phyloP scores from a whole-genome alignment of 2,329 filamentous ascomycete species.

The Cryphonectria nitschkei region DNA sequence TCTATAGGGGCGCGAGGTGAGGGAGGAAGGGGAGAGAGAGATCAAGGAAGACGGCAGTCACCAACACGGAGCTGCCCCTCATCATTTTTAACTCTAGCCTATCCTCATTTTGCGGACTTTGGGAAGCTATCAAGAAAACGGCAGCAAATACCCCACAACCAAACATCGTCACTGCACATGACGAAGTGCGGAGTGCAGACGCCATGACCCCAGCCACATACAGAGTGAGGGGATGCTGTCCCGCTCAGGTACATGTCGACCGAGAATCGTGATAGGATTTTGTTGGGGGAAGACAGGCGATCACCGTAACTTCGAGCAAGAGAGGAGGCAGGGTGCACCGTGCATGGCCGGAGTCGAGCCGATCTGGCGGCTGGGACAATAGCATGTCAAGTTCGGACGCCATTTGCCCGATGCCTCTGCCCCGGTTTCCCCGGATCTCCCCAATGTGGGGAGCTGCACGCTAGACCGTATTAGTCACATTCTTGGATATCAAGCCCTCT shows the following conservation, averaged over 20 bases:
- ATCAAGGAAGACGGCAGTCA: neutral
- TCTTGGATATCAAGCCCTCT: neutral
- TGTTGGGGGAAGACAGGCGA: neutral
- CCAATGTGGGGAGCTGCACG: neutral
- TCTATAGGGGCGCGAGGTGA: neutral
- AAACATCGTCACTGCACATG: neutral
- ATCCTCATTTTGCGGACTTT: neutral
- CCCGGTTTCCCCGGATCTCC: neutral
- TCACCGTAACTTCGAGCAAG: neutral
- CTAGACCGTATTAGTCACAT: neutral
- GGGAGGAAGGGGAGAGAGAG: neutral
- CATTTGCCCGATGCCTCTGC: constrained; percentile 14
- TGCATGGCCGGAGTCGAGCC: neutral
- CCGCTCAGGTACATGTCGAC: neutral
- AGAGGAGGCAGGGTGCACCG: constrained; percentile 2
- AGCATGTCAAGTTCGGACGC: constrained; percentile 10
- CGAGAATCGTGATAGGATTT: neutral
- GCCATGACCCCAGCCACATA: neutral
- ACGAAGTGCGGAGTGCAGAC: constrained; percentile 18
- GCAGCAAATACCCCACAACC: constrained; percentile 11
- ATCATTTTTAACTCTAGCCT: neutral
- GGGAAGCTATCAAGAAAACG: neutral
- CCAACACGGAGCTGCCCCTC: neutral
- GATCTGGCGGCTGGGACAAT: neutral
- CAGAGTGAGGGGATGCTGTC: constrained; percentile 1